phyloP scores from a whole-genome alignment of 2,329 filamentous ascomycete genomes.

The Exophiala dermatitidis region DNA sequence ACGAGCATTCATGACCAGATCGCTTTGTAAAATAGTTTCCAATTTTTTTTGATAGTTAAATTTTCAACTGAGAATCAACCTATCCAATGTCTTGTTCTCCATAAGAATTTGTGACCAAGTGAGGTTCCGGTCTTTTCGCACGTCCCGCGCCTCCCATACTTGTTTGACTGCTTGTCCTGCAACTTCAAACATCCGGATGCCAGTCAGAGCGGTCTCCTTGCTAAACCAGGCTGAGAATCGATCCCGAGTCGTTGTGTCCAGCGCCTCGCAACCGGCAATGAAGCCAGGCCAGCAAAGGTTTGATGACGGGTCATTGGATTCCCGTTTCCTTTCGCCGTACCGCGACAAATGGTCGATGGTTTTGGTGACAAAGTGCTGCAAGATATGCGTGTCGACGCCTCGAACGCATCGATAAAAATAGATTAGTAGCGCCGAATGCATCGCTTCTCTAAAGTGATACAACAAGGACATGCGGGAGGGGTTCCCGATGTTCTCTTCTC shows the following conservation, averaged over 20 bases:
- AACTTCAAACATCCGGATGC: too few species aligned
- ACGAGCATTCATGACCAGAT: neutral
- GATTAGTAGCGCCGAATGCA: conserved; percentile 7
- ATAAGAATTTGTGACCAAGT: too few species aligned
- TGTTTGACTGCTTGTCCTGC: too few species aligned
- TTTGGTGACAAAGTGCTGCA: conserved; percentile 7
- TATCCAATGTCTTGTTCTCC: too few species aligned
- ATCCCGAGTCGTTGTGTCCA: neutral
- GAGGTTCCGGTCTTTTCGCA: too few species aligned
- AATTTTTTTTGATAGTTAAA: too few species aligned
- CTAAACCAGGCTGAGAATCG: neutral
- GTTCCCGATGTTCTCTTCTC: neutral
- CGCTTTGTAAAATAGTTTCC: too few species aligned
- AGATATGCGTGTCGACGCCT: neutral
- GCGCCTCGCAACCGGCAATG: conserved; percentile 4
- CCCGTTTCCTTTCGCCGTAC: neutral
- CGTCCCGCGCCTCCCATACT: too few species aligned
- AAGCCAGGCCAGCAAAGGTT: conserved; percentile 6
- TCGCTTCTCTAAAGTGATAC: conserved; percentile 1
- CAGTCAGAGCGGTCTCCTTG: too few species aligned
- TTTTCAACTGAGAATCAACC: too few species aligned
- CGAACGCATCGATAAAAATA: conserved; percentile 7
- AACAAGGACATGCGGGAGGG: neutral
- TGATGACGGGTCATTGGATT: neutral
- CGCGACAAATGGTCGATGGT: neutral